Evolutionary conservation across 805 yeast species (phyloP).

Genomic region (Saccharomycopsis oosterbeekiorum): DNA sequence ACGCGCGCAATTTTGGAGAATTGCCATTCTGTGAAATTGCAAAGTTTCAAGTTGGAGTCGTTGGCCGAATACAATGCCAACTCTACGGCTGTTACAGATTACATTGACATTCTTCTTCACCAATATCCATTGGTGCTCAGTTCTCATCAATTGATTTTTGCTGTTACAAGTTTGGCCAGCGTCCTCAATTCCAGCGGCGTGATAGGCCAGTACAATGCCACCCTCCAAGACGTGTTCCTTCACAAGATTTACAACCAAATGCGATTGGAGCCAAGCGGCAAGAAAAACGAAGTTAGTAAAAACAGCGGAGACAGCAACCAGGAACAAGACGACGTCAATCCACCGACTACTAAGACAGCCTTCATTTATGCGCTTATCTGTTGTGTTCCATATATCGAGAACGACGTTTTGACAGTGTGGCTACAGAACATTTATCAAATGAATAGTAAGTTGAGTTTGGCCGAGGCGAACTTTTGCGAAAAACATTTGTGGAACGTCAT

Average conservation of each 20-base stretch:
- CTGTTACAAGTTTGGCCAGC: conserved; percentile 1
- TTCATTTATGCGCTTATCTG: conserved; percentile 9
- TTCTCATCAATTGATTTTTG: conserved; percentile 12
- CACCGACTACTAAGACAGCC: conserved; percentile 10
- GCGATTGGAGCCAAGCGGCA: conserved; percentile 6
- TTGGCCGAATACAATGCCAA: conserved; percentile 6
- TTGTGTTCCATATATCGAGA: conserved; percentile 13
- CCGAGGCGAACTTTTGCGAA: conserved; percentile 9
- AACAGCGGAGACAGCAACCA: background rate
- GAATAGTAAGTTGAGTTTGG: background rate
- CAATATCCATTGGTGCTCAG: conserved; percentile 17
- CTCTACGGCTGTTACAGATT: background rate
- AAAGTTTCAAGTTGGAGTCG: conserved; percentile 10
- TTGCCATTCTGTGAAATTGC: conserved; percentile 14
- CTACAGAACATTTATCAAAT: conserved; percentile 5
- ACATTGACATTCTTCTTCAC: conserved; percentile 6
- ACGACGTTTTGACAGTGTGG: conserved; percentile 1
- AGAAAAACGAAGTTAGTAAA: background rate
- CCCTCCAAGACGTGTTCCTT: conserved; percentile 6
- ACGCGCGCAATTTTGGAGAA: conserved; percentile 13
- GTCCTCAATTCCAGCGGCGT: conserved; percentile 8
- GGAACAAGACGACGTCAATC: background rate
- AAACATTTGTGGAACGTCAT: conserved; percentile 13
- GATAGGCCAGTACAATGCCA: conserved; percentile 3
- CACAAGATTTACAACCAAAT: conserved; percentile 2